Evolutionary conservation across 1,284 basidiomycete genomes (phyloP).

Genomic region (Polyporus tsugae): DNA sequence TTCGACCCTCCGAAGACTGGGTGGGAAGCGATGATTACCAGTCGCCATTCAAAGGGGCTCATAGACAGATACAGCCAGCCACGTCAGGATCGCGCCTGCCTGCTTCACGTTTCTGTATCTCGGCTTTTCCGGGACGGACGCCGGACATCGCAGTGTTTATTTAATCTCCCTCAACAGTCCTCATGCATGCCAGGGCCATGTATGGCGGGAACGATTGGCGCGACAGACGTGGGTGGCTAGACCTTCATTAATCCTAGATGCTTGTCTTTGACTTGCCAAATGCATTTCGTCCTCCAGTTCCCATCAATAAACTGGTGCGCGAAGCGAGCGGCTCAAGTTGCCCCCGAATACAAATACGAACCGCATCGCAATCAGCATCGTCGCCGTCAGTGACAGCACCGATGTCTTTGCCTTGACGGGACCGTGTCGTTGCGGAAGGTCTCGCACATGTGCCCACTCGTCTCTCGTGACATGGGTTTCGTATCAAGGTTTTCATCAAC

Average conservation of each 20-base stretch:
- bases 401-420: not conserved
- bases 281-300: not conserved
- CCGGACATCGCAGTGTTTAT: not conserved
- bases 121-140: not conserved
- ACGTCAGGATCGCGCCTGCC: not conserved
- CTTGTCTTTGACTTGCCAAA: not conserved
- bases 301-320: not conserved
- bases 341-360: not conserved
- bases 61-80: not conserved
- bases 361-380: not conserved
- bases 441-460: no score
- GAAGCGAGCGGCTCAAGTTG: not conserved
- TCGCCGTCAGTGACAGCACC: not conserved
- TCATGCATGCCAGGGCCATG: not conserved
- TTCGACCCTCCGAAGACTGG: no score
- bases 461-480: no score
- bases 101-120: not conserved
- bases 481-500: no score
- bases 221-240: not conserved
- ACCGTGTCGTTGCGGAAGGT: no score
- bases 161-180: not conserved
- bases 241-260: not conserved
- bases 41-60: not conserved
- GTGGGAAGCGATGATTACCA: not conserved
- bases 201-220: constrained; percentile 1